These are phyloP conservation scores for Phaeosphaeria sp. DNA, from an alignment of 2,329 filamentous ascomycete genomes.

Conservation along the genomic window DNA sequence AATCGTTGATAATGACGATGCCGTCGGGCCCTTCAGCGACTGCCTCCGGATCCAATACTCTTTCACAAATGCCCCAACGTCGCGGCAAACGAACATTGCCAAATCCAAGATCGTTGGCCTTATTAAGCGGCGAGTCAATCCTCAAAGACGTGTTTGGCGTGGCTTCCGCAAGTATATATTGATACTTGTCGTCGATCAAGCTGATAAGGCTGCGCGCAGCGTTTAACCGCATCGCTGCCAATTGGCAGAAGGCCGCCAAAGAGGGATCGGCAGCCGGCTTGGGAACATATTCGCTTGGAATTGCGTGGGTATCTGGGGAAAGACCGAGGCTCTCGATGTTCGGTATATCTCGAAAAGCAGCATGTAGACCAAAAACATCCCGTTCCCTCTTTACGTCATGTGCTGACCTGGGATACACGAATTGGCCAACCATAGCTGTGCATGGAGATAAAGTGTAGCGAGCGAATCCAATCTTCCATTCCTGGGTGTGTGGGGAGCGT, in stretches of 20 bases:
- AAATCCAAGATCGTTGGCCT: constrained; percentile 17
- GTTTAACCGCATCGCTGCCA: constrained; percentile 33
- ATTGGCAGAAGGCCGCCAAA: constrained; percentile 35
- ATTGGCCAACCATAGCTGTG: constrained; percentile 9
- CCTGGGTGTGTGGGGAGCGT: neutral
- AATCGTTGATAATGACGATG: constrained; percentile 25
- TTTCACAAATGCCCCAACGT: constrained; percentile 20
- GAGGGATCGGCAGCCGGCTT: constrained; percentile 22
- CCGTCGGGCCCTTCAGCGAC: constrained; percentile 6
- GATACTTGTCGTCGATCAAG: constrained; percentile 32
- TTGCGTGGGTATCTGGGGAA: constrained; percentile 8
- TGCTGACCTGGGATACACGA: neutral
- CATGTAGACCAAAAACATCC: constrained; percentile 19
- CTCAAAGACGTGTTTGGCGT: constrained; percentile 32
- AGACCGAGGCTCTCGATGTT: constrained; percentile 8
- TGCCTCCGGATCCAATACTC: constrained; percentile 9
- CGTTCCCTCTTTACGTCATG: constrained; percentile 15
- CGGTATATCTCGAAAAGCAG: constrained; percentile 19
- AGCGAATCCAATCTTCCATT: neutral
- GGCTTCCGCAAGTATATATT: constrained; percentile 45
- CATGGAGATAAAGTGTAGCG: neutral
- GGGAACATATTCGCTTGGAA: constrained; percentile 11
- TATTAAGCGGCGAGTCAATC: constrained; percentile 7
- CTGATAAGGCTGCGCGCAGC: constrained; percentile 37
- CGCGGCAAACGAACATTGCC: constrained; percentile 29